These are phyloP conservation scores for Hanseniaspora occidentalis DNA, from an alignment of 805 yeast genomes.

Conservation along the genomic window DNA sequence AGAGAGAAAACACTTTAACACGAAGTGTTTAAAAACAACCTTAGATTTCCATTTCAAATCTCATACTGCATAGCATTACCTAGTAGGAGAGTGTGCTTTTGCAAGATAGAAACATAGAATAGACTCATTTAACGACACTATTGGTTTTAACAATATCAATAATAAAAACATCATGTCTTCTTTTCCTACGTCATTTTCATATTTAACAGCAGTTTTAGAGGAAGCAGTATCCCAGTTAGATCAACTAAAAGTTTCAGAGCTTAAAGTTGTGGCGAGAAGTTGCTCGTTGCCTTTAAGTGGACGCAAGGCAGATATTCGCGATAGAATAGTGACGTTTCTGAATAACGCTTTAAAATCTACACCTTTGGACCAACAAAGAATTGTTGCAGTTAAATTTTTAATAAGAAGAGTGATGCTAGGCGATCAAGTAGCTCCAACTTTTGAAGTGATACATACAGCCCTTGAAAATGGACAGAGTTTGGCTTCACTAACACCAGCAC, in stretches of 20 bases:
- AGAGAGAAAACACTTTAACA: too few relatives aligned
- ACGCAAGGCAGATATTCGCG: constrained; percentile 46
- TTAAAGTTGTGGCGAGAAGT: constrained; percentile 40
- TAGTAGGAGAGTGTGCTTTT: too few relatives aligned
- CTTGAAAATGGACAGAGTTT: not conserved
- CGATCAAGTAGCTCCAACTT: not conserved
- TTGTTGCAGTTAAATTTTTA: not conserved
- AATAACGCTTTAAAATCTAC: not conserved
- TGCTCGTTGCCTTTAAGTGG: constrained; percentile 41
- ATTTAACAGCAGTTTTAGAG: too few relatives aligned
- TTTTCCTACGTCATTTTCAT: constrained; percentile 4
- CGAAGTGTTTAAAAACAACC: too few relatives aligned
- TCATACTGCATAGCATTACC: too few relatives aligned
- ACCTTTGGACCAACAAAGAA: not conserved
- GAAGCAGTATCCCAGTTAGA: constrained; percentile 23
- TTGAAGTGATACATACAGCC: not conserved
- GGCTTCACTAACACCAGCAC: not conserved
- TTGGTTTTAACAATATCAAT: not conserved
- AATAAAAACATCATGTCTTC: not conserved
- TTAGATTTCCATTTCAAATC: too few relatives aligned
- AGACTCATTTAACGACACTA: too few relatives aligned
- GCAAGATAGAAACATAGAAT: too few relatives aligned
- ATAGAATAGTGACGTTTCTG: constrained; percentile 29
- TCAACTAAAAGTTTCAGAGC: constrained; percentile 35
- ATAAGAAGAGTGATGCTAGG: constrained; percentile 9